Evolutionary conservation across 192 early-diverging fungal species (phyloP), one percentile per base, ranked within the genome.

Genomic region (Podila clonocystis): DNA sequence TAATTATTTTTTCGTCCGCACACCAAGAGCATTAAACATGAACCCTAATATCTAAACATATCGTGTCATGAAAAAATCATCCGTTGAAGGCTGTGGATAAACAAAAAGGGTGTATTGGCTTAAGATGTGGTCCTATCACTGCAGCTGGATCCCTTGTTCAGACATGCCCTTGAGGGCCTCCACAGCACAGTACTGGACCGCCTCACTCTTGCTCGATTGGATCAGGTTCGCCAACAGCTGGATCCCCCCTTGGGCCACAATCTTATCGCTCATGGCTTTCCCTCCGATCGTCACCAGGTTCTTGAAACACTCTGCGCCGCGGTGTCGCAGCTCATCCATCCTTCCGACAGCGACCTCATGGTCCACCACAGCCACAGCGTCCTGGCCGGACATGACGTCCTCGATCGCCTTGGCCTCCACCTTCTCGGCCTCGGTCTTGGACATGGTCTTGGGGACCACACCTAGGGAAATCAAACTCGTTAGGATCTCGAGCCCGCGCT

Each of bases 231-330:
- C 85, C 13, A 93, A 62, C 48, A 80, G 67, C 26, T 83, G 41
- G 58, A 89, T 78, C 5, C 85, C 86, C 1, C 85, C 82, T 8
- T 84, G 70, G 2, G 85, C 65, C 9, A 85, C 88, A 55, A 94
- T 71, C 68, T 63, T 62, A 28, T 87, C 72, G 0, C 82, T 84
- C 20, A 85, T 82, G 19, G 84, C 84, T 65, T 87, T 86, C 20
- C 75, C 85, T 1, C 70, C 77, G 58, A 83, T 72, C 6, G 60
- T 74, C 26, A 90, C 83, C 30, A 94, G 69, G 72, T 92, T 93
- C 65, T 92, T 94, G 28, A 94, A 69, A 58, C 91, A 85, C 75
- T 96, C 95, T 2, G 88, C 83, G 4, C 88, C 92, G 26, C 95
- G 84, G 65, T 94, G 93, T 17, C 91, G 84, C 11, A 96, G 60